These are phyloP conservation scores for Emmonsia crescens DNA, from an alignment of 2,329 filamentous ascomycete genomes.

Conservation along the genomic window DNA sequence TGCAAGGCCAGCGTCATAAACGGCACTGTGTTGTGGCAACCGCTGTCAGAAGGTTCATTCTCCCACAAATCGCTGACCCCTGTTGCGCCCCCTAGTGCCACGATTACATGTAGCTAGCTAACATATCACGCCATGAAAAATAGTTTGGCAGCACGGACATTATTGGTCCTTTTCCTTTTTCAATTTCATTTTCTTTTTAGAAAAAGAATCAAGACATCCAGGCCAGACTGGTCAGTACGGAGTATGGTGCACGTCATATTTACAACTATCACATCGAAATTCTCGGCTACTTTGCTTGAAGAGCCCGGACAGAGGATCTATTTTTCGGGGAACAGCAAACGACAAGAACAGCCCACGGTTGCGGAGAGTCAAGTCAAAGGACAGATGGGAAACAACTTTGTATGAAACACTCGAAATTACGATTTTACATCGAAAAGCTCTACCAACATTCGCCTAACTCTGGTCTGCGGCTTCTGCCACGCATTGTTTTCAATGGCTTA, in stretches of 20 bases:
- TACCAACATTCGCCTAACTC: not conserved
- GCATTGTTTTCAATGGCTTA: not conserved
- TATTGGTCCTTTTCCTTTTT: not conserved
- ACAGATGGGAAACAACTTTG: no score
- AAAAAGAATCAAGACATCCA: not conserved
- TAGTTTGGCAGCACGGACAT: not conserved
- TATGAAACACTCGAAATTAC: no score
- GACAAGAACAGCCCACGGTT: not conserved
- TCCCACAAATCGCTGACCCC: not conserved
- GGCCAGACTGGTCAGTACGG: not conserved
- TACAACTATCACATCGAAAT: no score
- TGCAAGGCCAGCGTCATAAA: not conserved
- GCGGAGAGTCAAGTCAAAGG: no score
- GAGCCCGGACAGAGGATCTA: no score
- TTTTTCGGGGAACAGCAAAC: no score
- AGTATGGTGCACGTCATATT: not conserved
- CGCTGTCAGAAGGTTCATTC: not conserved
- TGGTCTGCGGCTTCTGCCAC: not conserved
- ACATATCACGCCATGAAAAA: not conserved
- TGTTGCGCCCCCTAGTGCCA: not conserved
- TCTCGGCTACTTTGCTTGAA: no score
- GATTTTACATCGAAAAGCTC: no score
- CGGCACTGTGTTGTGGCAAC: not conserved
- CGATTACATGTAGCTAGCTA: not conserved
- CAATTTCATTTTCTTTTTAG: no score